These are phyloP conservation scores for Phytophthora quininea DNA, from an alignment of 352 stramenopile genomes.

Conservation along the genomic window DNA sequence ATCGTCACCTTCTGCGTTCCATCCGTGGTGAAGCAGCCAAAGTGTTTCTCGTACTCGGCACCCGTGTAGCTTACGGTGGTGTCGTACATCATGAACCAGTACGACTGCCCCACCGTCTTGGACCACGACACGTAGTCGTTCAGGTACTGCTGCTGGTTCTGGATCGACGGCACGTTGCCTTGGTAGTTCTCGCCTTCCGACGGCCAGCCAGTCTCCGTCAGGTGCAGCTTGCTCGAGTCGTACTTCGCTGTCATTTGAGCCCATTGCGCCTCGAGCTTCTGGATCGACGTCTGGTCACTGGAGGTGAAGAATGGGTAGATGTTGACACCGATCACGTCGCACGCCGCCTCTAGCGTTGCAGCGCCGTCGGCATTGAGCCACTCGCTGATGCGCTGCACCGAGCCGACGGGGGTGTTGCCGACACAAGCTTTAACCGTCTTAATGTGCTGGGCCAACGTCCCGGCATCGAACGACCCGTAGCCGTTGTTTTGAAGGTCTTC, in stretches of 20 bases:
- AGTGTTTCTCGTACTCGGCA: conserved; percentile 63
- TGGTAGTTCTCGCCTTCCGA: conserved; percentile 38
- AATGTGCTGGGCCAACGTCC: conserved; percentile 50
- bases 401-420: conserved; percentile 49
- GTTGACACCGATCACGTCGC: conserved; percentile 57
- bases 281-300: conserved; percentile 36
- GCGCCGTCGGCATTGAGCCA: conserved; percentile 49
- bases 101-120: conserved; percentile 33
- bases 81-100: conserved; percentile 81
- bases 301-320: conserved; percentile 81
- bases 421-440: conserved; percentile 59
- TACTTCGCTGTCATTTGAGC: conserved; percentile 51
- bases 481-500: conserved; percentile 66
- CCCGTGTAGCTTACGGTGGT: conserved; percentile 48
- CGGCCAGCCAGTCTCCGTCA: conserved; percentile 73
- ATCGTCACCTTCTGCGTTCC: conserved; percentile 46
- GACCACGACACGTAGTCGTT: conserved; percentile 57
- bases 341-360: conserved; percentile 42
- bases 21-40: conserved; percentile 53
- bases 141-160: conserved; percentile 47
- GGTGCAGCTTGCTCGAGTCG: conserved; percentile 41
- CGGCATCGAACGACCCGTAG: conserved; percentile 46
- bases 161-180: conserved; percentile 46
- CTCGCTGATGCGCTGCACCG: conserved; percentile 73
- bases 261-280: conserved; percentile 62